Evolutionary conservation across 164 flowering plant species (phyloP), one percentile per base, ranked within the genome.

Genomic region (Malania oleifera): DNA sequence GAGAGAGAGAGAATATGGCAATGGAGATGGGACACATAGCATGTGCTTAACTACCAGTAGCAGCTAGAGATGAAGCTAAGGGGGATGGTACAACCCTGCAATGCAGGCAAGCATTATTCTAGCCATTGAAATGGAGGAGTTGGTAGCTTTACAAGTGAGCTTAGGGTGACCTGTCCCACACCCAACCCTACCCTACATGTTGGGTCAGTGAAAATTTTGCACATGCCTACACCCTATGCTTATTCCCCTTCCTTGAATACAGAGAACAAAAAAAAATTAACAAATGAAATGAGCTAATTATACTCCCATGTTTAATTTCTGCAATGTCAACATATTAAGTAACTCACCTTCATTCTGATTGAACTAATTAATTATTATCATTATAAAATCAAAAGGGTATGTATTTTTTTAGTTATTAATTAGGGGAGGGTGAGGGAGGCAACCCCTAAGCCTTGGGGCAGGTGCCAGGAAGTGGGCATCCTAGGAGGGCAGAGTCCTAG

Each of bases 381-480:
- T 15, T 7, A 38, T 31, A 18, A 45, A 37, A 41, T 9, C 11
- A 31, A 22, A 24, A 46, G 5, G 4, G 20, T 2, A 18, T 41
- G 31, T 18, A 34, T 31, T 44, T 26, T 25, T 48, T 46, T 40
- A 53, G 47, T 57, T 27, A 46, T 62, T 67, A 52, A 62, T 60
- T 48, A 38, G 43, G 23, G 59, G 25, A 29, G n/a, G 51, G n/a
- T 7, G 9, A n/a, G 11, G 40, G 38, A n/a, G 15, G 37, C 54
- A 37, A 51, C 29, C 39, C 56, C 68, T 54, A 7, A 31, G 53
- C 61, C 60, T 54, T 25, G 64, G 8, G 41, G 25, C 17, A 29
- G 72, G 53, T 49, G 65, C 57, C 60, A 57, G 39, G n/a, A 57
- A 59, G 56, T 31, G 29, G 55, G 64, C 44, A 64, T 69, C 68